Base-by-base conservation (phyloP, 148 eudicot genomes). In the Silene conica region DNA sequence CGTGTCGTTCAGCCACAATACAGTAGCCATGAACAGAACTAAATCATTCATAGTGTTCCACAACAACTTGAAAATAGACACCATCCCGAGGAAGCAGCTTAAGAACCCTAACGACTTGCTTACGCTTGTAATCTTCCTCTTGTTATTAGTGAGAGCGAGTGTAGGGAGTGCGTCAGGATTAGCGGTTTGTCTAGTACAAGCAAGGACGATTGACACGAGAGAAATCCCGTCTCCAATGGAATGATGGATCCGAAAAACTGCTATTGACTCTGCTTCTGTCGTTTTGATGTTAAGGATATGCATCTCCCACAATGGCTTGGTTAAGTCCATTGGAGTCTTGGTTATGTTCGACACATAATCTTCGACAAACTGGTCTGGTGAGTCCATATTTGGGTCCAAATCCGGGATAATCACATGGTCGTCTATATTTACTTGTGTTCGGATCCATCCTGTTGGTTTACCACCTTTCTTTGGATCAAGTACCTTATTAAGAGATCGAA, bases 151-250 rank as follows among this genome's bases (percentile, higher is more conserved):
- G 2, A 13, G 76, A 9, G 88, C 84, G 9, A 86, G 69, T 4
- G 83, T 66, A 3, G 93, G 89, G 64, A 89, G 23, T 5, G 87
- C 74, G 3, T 78, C 48, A 0, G 85, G 90, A 74, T 91, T 86
- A 1, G 86, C 79, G 63, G 70, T 73, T 69, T 86, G 84, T 8
- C 88, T 80, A 4, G 90, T 80, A 63, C 86, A 85, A 16, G 97
- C 89, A 14, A 86, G 82, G 19, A 89, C 70, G 0, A 89, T 83
- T 28, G 97, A 87, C 1, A 85, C 78, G n/a, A 91, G 79, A 3
- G 97, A 91, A 1, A 86, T 69, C 5, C 93, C 97, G 63, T 89
- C 97, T 8, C 97, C 97, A 3, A 91, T 18, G 0, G 93, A 91
- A 59, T 91, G 97, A 66, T 91, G 93, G 4, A 86, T 54, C 50